Evolutionary conservation across 2,329 filamentous ascomycete species (phyloP).

Genomic region (Aspergillus awamori): DNA sequence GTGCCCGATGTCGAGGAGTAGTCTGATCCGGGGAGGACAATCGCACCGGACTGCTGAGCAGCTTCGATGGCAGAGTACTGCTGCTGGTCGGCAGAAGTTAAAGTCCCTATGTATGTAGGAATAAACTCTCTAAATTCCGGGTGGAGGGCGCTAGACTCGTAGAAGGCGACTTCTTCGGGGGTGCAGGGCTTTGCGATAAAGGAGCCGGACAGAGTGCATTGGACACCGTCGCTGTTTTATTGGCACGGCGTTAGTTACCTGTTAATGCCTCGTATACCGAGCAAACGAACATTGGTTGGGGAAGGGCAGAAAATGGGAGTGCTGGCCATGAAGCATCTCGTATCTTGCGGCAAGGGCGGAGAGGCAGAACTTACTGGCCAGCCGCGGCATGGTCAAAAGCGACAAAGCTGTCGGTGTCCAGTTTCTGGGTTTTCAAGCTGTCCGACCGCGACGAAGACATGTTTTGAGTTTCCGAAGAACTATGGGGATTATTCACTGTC

Average conservation of each 20-base stretch:
- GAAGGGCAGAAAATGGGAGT: constrained; percentile 11
- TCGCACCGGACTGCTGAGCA: constrained; percentile 50
- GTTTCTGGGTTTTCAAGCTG: constrained; percentile 35
- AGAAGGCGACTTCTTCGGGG: constrained; percentile 82
- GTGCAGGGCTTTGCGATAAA: constrained; percentile 96
- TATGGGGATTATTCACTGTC: constrained; percentile 8
- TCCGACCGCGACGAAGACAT: constrained; percentile 41
- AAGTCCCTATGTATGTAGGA: constrained; percentile 80
- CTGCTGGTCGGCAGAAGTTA: constrained; percentile 65
- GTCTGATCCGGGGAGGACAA: constrained; percentile 31
- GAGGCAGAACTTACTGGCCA: constrained; percentile 50
- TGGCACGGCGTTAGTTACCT: background rate
- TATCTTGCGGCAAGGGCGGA: constrained; percentile 1
- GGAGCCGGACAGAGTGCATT: constrained; percentile 79
- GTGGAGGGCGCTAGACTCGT: constrained; percentile 72
- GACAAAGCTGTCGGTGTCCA: constrained; percentile 45
- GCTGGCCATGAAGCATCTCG: constrained; percentile 2
- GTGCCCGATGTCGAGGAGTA: constrained; percentile 24
- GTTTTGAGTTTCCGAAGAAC: constrained; percentile 14
- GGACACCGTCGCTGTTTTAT: constrained; percentile 75
- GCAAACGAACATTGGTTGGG: constrained; percentile 5
- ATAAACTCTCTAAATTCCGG: constrained; percentile 77
- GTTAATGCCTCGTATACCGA: background rate
- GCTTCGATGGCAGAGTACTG: constrained; percentile 45
- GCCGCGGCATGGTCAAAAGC: constrained; percentile 51